Percentiles rank a stretch among this genome's conserved stretches.
phyloP scores from a whole-genome alignment of 169 alveolate genomes.

The Plasmodium inui region DNA sequence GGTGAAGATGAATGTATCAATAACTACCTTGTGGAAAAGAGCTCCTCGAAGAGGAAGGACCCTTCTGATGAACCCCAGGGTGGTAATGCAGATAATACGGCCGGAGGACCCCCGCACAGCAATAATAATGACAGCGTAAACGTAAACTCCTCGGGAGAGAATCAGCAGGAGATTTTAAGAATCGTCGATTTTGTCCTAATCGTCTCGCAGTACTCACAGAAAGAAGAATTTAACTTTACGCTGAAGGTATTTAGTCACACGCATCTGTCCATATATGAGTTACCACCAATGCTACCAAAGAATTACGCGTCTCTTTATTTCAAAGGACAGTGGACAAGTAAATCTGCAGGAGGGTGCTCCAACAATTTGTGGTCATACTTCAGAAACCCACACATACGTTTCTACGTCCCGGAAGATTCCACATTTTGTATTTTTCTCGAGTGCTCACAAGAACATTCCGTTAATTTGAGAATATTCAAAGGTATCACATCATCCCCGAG shows the following conservation, averaged over 20 bases:
- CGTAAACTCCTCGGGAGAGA: constrained; percentile 20
- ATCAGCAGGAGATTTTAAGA: constrained; percentile 46
- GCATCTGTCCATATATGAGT: constrained; percentile 61
- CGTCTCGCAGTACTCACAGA: constrained; percentile 79
- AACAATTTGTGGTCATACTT: constrained; percentile 85
- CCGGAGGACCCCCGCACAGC: not conserved
- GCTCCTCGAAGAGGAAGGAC: constrained; percentile 12
- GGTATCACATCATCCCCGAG: constrained; percentile 86
- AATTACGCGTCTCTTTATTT: constrained; percentile 51
- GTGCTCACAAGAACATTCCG: constrained; percentile 82
- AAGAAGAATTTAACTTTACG: constrained; percentile 79
- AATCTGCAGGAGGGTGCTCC: constrained; percentile 86
- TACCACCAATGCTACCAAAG: constrained; percentile 78
- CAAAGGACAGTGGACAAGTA: constrained; percentile 80
- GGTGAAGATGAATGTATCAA: constrained; percentile 33
- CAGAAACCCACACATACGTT: constrained; percentile 86
- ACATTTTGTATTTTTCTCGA: constrained; percentile 81
- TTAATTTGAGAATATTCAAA: constrained; percentile 84
- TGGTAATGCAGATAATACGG: constrained; percentile 13
- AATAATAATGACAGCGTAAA: not conserved
- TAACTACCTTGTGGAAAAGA: not conserved
- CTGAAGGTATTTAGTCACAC: constrained; percentile 78
- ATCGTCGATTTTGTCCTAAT: constrained; percentile 78
- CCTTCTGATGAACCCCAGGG: not conserved
- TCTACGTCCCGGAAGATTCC: constrained; percentile 76